Conservation (phyloP, 2,329 filamentous ascomycete genomes). For the Aspergillus brunneoviolaceus region DNA sequence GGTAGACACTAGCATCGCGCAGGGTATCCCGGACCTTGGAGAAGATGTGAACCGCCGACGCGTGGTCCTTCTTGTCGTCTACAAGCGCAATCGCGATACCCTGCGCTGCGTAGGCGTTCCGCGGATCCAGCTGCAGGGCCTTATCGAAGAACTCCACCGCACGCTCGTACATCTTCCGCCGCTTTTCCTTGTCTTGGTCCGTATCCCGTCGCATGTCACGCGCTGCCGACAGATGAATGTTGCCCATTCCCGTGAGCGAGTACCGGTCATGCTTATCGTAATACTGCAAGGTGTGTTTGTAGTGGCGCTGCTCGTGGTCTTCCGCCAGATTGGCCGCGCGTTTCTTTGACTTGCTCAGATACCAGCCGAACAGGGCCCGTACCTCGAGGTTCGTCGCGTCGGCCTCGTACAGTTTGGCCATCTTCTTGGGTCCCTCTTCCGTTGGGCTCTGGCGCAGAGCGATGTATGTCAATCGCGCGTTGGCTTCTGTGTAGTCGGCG, state of each 20-base stretch:
- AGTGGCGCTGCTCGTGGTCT: slow-evolving; percentile 88
- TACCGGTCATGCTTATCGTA: slow-evolving; percentile 99
- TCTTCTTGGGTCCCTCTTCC: slow-evolving; percentile 81
- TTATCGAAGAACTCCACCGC: slow-evolving; percentile 99
- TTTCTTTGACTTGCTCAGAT: slow-evolving; percentile 85
- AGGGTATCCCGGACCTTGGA: slow-evolving; percentile 87
- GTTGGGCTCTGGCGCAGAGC: slow-evolving; percentile 75
- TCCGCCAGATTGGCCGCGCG: slow-evolving; percentile 76
- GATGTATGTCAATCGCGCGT: slow-evolving; percentile 85
- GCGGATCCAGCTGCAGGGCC: slow-evolving; percentile 87
- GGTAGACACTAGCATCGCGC: slow-evolving; percentile 80
- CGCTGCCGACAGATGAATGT: slow-evolving; percentile 82
- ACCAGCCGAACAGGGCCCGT: slow-evolving; percentile 92
- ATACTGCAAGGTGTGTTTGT: slow-evolving; percentile 92
- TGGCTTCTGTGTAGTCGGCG: slow-evolving; percentile 87
- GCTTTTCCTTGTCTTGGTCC: slow-evolving; percentile 87
- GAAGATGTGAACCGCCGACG: slow-evolving; percentile 79
- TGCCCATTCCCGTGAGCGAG: slow-evolving; percentile 93
- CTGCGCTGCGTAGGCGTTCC: slow-evolving; percentile 94
- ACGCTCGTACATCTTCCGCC: slow-evolving; percentile 80
- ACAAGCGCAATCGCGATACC: slow-evolving; percentile 91
- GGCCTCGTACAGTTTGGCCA: slow-evolving; percentile 80
- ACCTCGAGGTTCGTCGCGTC: slow-evolving; percentile 87
- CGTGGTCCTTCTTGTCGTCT: slow-evolving; percentile 89
- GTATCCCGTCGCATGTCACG: slow-evolving; percentile 92